Conservation (phyloP, 306 rosid genomes). For the Carpinus fangiana region DNA sequence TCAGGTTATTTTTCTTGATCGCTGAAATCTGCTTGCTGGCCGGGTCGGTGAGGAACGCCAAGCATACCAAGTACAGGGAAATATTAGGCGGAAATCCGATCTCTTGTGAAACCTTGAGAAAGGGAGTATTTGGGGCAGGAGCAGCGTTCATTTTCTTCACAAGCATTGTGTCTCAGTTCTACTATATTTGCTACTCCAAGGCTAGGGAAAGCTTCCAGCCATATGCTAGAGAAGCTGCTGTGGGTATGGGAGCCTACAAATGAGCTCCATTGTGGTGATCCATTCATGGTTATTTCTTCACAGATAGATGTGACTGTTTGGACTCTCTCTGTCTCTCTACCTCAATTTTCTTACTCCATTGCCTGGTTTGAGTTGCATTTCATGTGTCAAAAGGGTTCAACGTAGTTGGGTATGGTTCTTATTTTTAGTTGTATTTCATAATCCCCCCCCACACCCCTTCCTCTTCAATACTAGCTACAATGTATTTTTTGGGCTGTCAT, state of each 20-base stretch:
- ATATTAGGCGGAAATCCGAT: constrained; percentile 34
- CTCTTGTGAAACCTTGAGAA: constrained; percentile 74
- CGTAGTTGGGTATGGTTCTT: constrained; percentile 30
- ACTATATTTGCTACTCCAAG: constrained; percentile 77
- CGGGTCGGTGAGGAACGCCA: constrained; percentile 87
- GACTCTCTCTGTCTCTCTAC: constrained; percentile 4
- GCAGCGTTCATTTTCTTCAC: constrained; percentile 81
- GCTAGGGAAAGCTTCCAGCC: constrained; percentile 80
- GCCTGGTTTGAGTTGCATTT: constrained; percentile 35
- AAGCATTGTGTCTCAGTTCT: constrained; percentile 65
- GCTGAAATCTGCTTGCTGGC: constrained; percentile 92
- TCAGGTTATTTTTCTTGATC: constrained; percentile 87
- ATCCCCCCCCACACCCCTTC: constrained; percentile 4
- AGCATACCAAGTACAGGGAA: constrained; percentile 83
- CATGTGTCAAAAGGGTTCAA: constrained; percentile 28
- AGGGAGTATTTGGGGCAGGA: constrained; percentile 89
- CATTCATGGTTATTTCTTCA: constrained; percentile 9
- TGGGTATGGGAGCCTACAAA: constrained; percentile 88
- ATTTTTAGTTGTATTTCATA: constrained; percentile 21
- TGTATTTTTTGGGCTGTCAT: constrained; percentile 17
- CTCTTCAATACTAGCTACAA: constrained; percentile 8
- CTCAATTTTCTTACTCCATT: constrained; percentile 31
- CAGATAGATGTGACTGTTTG: constrained; percentile 34
- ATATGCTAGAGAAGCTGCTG: constrained; percentile 64
- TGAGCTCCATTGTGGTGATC: constrained; percentile 37